phyloP scores from a whole-genome alignment of 305 asterid species.

The Fraxinus albicans region DNA sequence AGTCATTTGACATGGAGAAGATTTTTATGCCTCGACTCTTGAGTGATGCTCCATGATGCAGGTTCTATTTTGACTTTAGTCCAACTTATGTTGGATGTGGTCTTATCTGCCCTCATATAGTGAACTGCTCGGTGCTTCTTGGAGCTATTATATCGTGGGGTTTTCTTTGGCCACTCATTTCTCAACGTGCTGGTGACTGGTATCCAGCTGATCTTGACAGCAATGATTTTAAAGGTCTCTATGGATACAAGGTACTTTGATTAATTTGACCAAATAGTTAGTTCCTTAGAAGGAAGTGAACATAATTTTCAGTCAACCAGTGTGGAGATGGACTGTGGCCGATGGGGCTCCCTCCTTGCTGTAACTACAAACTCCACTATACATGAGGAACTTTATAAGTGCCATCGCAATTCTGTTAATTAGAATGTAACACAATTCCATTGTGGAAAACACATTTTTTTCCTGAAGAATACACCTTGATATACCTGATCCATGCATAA shows the following conservation, averaged over 20 bases:
- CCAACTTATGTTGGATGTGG: constrained; percentile 97
- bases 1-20: constrained; percentile 1
- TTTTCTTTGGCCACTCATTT: constrained; percentile 87
- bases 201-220: constrained; percentile 83
- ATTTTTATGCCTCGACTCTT: constrained; percentile 22
- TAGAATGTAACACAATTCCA: neutral
- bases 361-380: neutral
- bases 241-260: constrained; percentile 78
- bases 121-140: constrained; percentile 86
- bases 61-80: constrained; percentile 96
- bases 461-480: neutral
- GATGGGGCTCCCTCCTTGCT: neutral
- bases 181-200: constrained; percentile 80
- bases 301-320: neutral
- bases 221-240: constrained; percentile 93
- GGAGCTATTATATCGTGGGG: constrained; percentile 99
- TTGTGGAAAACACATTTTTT: neutral
- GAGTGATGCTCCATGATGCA: constrained; percentile 42
- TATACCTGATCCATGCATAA: neutral
- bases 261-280: constrained; percentile 9
- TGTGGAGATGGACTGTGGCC: neutral
- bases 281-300: constrained; percentile 4
- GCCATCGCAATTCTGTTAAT: neutral
- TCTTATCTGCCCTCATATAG: constrained; percentile 93
- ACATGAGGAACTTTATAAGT: neutral